These are phyloP conservation scores for Coniferiporia sulphurascens DNA, from an alignment of 1,284 basidiomycete genomes.

Conservation along the genomic window DNA sequence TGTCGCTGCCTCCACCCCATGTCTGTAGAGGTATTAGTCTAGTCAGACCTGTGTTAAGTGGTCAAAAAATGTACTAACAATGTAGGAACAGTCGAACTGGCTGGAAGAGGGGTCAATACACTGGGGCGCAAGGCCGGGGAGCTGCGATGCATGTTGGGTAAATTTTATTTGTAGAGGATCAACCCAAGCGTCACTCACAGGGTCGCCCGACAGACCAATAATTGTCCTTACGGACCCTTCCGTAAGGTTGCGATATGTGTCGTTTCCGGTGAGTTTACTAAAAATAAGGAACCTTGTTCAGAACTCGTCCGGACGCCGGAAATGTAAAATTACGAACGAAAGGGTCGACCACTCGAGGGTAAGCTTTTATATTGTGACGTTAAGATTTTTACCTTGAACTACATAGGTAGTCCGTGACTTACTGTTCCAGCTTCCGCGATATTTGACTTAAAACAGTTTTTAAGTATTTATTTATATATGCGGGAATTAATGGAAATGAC, in stretches of 20 bases:
- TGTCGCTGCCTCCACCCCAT: slow-evolving; percentile 39
- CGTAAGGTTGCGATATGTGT: slow-evolving; percentile 50
- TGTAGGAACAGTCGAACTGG: slow-evolving; percentile 47
- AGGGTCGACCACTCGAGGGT: slow-evolving; percentile 42
- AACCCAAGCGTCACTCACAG: slow-evolving; percentile 19
- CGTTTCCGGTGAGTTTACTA: slow-evolving; percentile 51
- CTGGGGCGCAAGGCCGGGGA: slow-evolving; percentile 50
- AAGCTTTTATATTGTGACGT: slow-evolving; percentile 32
- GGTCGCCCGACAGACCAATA: slow-evolving; percentile 35
- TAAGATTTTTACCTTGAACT: background rate
- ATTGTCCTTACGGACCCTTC: slow-evolving; percentile 48
- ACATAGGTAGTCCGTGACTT: slow-evolving; percentile 21
- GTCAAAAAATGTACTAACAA: slow-evolving; percentile 38
- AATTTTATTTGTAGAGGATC: slow-evolving; percentile 22
- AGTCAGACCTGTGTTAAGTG: background rate
- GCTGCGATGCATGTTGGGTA: background rate
- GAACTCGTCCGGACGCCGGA: no score
- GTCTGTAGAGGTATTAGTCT: slow-evolving; percentile 14
- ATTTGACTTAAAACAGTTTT: slow-evolving; percentile 34
- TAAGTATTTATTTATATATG: no score
- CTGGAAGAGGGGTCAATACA: slow-evolving; percentile 54
- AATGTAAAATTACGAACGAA: slow-evolving; percentile 23
- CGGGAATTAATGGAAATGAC: no score
- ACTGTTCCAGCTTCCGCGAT: slow-evolving; percentile 70
- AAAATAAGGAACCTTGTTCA: background rate